Base-by-base conservation (phyloP, 495 filamentous ascomycete species). In the Aspergillus baeticus region DNA sequence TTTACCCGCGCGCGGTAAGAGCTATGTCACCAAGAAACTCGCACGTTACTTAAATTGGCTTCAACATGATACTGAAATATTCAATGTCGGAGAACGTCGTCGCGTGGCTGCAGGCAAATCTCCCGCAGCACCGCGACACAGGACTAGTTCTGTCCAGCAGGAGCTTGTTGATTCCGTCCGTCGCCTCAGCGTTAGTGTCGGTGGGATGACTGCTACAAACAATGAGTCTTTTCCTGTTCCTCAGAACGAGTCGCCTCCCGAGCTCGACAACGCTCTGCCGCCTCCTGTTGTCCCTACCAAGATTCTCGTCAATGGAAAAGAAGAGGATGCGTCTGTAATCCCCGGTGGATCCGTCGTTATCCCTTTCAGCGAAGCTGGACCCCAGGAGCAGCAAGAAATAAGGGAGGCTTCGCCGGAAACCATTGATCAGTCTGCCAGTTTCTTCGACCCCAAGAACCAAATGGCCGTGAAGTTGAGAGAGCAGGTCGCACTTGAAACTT, bases 21-120 rank as follows among this genome's bases (percentile, higher is more conserved):
- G 91, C 54, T 98, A 98, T 72, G 92, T 98, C 62, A 97, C 93
- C 51, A 97, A 96, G 79, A 98, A 98, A 77, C 80, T 98, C 42
- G 88, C 92, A 21, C 84, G 94, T 46, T 98, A 98, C 63, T 75
- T 98, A 20, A 92, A 95, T 52, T 98, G 94, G 94, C 85, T 96
- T 46, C 94, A 98, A 62, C 94, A 98, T 66, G 88, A 96, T 60
- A 90, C 91, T 18, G 80, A 81, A 62, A 97, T 98, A 58, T 98
- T 98, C 82, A 98, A 98, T 60, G 94, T 98, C 36, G 94, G 94
- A 41, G 90, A 96, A 65, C 85, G 91, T 61, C 79, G 94, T 61
- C 88, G 94, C 51, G 81, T 92, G 33, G 89, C 87, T 18, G 90
- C 89, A 34, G 86, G 87, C 10, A 75, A 67, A 50, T 73, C 74